Evolutionary conservation across 768 basidiomycete species (phyloP).

Genomic region (Tricholoma matsutake): DNA sequence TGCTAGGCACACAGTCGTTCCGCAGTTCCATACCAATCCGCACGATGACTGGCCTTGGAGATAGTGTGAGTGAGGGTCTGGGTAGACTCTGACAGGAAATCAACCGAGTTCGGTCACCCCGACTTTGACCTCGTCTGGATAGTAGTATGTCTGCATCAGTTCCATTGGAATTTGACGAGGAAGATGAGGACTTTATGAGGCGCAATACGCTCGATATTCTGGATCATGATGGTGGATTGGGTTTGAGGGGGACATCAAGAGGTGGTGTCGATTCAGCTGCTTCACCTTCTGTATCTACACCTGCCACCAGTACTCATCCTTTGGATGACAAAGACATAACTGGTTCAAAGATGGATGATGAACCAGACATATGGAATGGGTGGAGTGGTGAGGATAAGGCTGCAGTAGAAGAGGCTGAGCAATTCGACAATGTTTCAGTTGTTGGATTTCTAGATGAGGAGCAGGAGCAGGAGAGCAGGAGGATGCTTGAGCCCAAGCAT

Average conservation of each 20-base stretch:
- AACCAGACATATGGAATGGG: not conserved
- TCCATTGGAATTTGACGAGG: constrained; percentile 62
- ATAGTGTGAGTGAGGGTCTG: constrained; percentile 58
- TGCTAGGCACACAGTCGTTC: too few relatives aligned
- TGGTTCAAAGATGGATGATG: not conserved
- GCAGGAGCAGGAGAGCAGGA: constrained; percentile 12
- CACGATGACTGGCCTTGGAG: constrained; percentile 50
- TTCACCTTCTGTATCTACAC: not conserved
- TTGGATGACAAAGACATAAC: too few relatives aligned
- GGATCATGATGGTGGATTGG: not conserved
- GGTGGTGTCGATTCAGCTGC: not conserved
- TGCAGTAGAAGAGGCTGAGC: constrained; percentile 48
- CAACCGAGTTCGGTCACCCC: constrained; percentile 46
- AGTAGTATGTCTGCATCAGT: constrained; percentile 31
- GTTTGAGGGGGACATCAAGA: not conserved
- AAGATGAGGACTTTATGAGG: constrained; percentile 57
- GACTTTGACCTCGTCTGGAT: constrained; percentile 25
- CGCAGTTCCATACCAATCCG: too few relatives aligned
- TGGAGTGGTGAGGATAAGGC: constrained; percentile 19
- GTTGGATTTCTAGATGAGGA: constrained; percentile 40
- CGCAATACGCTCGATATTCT: not conserved
- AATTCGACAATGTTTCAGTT: constrained; percentile 46
- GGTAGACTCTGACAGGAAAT: constrained; percentile 59
- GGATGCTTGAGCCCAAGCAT: too few relatives aligned
- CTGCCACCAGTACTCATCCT: not conserved